These are phyloP conservation scores for Populus tremula DNA, from an alignment of 345 rosid species.

Conservation along the genomic window DNA sequence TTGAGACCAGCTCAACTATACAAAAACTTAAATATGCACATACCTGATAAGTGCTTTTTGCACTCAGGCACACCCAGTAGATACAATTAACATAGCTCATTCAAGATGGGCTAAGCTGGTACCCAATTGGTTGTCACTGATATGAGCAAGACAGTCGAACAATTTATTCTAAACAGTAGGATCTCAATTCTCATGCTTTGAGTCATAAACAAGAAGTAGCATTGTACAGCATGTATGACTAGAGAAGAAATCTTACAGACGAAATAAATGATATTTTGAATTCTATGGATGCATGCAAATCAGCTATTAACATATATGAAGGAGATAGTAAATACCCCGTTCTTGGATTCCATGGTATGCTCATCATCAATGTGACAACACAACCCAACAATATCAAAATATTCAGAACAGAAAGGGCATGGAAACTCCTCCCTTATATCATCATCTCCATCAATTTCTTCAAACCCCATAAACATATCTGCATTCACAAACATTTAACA, in stretches of 20 bases:
- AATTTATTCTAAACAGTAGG: neutral
- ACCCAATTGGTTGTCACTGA: neutral
- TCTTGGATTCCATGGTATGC: constrained; percentile 79
- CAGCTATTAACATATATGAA: neutral
- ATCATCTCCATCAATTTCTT: constrained; percentile 85
- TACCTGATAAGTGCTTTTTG: neutral
- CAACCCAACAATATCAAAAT: constrained; percentile 81
- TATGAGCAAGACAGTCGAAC: neutral
- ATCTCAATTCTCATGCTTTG: neutral
- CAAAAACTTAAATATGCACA: neutral
- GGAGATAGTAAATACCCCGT: constrained; percentile 59
- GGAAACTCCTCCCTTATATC: constrained; percentile 89
- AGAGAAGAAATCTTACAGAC: neutral
- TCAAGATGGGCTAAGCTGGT: neutral
- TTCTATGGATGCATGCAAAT: neutral
- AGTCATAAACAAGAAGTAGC: neutral
- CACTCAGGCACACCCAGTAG: neutral
- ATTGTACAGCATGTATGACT: neutral
- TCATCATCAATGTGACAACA: constrained; percentile 92
- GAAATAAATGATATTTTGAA: neutral
- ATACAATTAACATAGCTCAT: neutral
- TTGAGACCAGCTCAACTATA: neutral
- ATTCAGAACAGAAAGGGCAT: constrained; percentile 91
- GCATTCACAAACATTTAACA: constrained; percentile 32
- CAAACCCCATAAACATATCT: constrained; percentile 79